A percentile compares a stretch with the other conserved stretches of the same genome.
Conservation (phyloP, 106 monocot species). For the Apostasia shenzhenica region DNA sequence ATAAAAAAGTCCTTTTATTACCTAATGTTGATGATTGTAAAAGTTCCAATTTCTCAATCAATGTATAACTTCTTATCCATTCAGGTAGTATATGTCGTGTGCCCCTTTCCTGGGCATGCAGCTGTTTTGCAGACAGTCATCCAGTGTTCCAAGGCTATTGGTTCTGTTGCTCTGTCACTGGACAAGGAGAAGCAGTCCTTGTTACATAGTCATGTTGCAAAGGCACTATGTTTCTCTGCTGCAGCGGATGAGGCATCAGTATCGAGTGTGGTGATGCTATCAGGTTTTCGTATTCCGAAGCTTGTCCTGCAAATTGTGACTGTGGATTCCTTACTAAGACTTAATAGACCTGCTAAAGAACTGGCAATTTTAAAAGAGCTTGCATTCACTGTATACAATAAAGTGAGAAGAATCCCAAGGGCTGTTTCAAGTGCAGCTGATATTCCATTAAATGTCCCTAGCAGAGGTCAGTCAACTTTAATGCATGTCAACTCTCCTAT, state of each 20-base stretch:
- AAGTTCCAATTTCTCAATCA: neutral
- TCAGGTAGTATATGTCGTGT: conserved; percentile 86
- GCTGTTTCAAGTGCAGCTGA: conserved; percentile 34
- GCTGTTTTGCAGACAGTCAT: conserved; percentile 72
- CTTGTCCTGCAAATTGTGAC: conserved; percentile 85
- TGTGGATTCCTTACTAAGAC: conserved; percentile 60
- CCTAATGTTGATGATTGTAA: neutral
- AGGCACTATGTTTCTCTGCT: conserved; percentile 45
- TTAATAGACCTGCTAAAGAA: conserved; percentile 50
- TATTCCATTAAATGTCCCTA: conserved; percentile 27
- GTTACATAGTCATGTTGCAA: conserved; percentile 64
- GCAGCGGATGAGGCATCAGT: conserved; percentile 61
- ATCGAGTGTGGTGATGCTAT: conserved; percentile 68
- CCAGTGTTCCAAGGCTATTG: conserved; percentile 61
- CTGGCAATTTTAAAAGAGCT: conserved; percentile 76
- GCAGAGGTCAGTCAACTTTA: conserved; percentile 51
- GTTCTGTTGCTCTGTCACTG: conserved; percentile 45
- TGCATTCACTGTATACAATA: conserved; percentile 94
- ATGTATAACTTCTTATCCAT: neutral
- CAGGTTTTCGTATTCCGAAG: conserved; percentile 82
- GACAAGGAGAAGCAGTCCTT: conserved; percentile 59
- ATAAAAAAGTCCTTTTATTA: too few relatives aligned
- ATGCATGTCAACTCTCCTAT: conserved; percentile 65
- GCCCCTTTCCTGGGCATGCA: conserved; percentile 78
- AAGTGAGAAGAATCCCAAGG: conserved; percentile 61